Conservation (phyloP, 257 asterid species). For the Orobanche coerulescens region DNA sequence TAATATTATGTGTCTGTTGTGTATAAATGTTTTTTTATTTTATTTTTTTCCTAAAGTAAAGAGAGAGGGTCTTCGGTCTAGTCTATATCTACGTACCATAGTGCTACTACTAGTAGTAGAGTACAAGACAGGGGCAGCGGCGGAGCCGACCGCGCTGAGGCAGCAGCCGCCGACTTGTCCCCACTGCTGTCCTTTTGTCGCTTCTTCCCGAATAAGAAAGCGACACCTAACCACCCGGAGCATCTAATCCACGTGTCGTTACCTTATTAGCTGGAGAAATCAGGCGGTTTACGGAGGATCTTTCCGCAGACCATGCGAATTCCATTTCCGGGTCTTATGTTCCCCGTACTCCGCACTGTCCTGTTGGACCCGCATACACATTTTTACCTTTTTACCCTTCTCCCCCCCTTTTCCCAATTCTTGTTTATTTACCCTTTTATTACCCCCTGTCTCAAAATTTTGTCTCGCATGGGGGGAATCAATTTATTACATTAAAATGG, state of each 20-base stretch:
- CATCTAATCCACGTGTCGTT: constrained; percentile 25
- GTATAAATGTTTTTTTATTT: too few species aligned
- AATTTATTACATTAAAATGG: constrained; percentile 15
- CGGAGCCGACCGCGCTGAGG: constrained; percentile 36
- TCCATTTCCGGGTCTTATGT: constrained; percentile 36
- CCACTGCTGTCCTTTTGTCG: constrained; percentile 21
- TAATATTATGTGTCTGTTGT: too few species aligned
- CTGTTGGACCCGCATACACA: background rate
- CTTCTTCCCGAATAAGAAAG: constrained; percentile 26
- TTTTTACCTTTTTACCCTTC: constrained; percentile 8
- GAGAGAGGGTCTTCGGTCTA: too few species aligned
- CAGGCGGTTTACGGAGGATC: constrained; percentile 22
- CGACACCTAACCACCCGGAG: constrained; percentile 38
- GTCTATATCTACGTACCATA: too few species aligned
- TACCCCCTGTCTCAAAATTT: background rate
- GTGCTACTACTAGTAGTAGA: background rate
- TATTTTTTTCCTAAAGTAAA: too few species aligned
- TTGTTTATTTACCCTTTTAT: background rate
- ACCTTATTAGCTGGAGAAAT: background rate
- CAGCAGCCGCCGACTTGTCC: constrained; percentile 66
- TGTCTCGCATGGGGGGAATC: constrained; percentile 17
- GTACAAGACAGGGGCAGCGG: constrained; percentile 17
- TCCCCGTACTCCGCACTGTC: constrained; percentile 13
- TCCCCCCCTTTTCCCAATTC: background rate
- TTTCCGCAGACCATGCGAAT: constrained; percentile 44